Percentiles rank a stretch among this genome's conserved stretches.
phyloP scores from a whole-genome alignment of 2,329 filamentous ascomycete species.

The Cercospora canescens region DNA sequence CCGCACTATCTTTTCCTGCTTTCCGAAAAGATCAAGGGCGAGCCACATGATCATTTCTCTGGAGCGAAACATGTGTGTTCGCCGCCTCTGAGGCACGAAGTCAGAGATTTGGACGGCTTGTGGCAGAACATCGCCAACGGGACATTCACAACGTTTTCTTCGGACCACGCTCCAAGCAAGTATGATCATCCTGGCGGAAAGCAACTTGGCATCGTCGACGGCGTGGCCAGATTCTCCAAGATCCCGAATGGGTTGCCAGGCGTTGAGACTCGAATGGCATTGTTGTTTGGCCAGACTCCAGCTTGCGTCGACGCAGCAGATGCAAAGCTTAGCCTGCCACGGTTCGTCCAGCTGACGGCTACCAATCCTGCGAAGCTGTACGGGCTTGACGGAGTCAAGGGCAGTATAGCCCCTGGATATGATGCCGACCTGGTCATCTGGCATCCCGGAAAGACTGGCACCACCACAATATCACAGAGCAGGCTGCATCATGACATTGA shows the following conservation, averaged over 20 bases:
- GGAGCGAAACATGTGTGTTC: constrained; percentile 40
- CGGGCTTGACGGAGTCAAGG: constrained; percentile 43
- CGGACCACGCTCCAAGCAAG: constrained; percentile 41
- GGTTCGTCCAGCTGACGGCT: constrained; percentile 47
- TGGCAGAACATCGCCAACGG: constrained; percentile 39
- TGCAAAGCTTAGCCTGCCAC: constrained; percentile 35
- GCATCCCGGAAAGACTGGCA: constrained; percentile 36
- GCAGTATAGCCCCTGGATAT: constrained; percentile 43
- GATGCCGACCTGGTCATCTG: constrained; percentile 49
- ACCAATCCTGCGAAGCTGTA: constrained; percentile 49
- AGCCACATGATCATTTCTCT: constrained; percentile 36
- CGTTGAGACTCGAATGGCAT: constrained; percentile 44
- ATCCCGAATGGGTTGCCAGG: constrained; percentile 48
- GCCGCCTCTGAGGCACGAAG: constrained; percentile 35
- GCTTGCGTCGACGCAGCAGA: constrained; percentile 30
- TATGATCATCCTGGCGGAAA: constrained; percentile 42
- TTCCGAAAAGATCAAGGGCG: constrained; percentile 34
- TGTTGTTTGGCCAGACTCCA: constrained; percentile 40
- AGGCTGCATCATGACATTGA: constrained; percentile 63
- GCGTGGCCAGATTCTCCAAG: constrained; percentile 40
- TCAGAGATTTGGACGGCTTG: constrained; percentile 36
- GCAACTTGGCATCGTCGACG: constrained; percentile 39
- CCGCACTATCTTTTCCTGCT: constrained; percentile 40
- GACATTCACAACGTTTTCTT: constrained; percentile 37
- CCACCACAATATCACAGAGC: constrained; percentile 37